Base-by-base conservation (phyloP, 768 basidiomycete genomes). In the Coprinopsis marcescibilis region DNA sequence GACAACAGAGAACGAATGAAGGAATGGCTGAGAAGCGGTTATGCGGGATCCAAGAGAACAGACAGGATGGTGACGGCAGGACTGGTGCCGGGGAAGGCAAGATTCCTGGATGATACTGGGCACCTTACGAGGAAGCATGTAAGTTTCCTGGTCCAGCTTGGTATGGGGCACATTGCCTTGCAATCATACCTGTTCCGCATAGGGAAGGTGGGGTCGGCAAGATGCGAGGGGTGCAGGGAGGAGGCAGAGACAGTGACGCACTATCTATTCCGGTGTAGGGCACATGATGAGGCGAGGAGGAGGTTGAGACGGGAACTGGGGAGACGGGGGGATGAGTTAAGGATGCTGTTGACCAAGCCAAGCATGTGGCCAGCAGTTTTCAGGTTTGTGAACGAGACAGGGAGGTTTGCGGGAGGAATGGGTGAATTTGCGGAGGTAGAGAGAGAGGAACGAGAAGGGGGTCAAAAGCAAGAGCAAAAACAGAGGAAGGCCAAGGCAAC, bases 141-240 rank as follows among this genome's bases (percentile, higher is more conserved):
- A 32, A 8, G 30, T 8, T 8, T 8, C 10, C 30, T 32, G 8
- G n/a, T 32, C 30, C 30, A 53, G 46, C 17, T 48, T 3, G 17
- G 47, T 17, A 48, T 40, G 34, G 38, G 39, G 10, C 47, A 48
- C 19, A 32, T 23, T 1, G 39, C 47, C 2, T 32, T 48, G 11
- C 26, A 21, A 33, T 25, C 30, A 17, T 21, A 48, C 40, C 40
- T 48, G 4, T 30, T 41, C 19, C 24, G 32, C 8, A 42, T 48
- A 42, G 40, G 40, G 19, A 48, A 42, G 42, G 47, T 21, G 4
- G 38, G 34, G 11, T 10, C 27, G 4, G 39, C 47, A 24, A n/a
- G 2, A 19, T 48, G 47, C 19, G 39, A 21, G 27, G 14, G 19
- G 14, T 46, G 45, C 34, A 10, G 14, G 25, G 14, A n/a, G 21